Evolutionary conservation across 2,329 filamentous ascomycete genomes (phyloP), one percentile per base, ranked within the genome.

Genomic region (Curvularia sp.): DNA sequence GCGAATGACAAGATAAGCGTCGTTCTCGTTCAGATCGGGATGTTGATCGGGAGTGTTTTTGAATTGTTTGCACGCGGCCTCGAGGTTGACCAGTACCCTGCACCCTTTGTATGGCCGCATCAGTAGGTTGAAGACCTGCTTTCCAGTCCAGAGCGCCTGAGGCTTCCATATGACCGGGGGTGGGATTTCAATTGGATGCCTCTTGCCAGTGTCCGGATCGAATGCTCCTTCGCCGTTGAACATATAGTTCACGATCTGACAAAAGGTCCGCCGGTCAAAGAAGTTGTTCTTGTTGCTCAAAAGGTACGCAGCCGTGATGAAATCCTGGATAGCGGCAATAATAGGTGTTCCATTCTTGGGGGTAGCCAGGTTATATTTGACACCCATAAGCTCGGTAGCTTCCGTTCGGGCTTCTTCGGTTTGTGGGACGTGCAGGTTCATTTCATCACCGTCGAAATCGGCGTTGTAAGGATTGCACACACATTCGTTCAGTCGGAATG

Each of bases 291-390:
- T 98, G 77, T 89, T 91, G 69, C 92, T 97, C 25, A 98, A 82
- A 3, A 98, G 80, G 73, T 93, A 99, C 0, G 95, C 91, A 3
- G 93, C 93, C 25, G 94, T 98, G 69, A 99, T 98, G 80, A 99
- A 99, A 83, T 99, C 95, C 73, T 99, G 95, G 28, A 96, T 99
- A n/a, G 95, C 94, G 18, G 93, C 93, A 80, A 99, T 98, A 69
- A 99, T 96, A 1, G 95, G 95, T 68, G 97, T 94, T 74, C 95
- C 95, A 79, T 98, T 98, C 78, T 97, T 97, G 0, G 95, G 95
- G 0, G 95, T 99, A 3, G 90, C 90, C 57, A 99, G 79, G 75
- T 99, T 99, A 82, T 98, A 88, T 79, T 97, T 97, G 55, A 99
- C 93, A 41, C 95, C 95, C 95, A 99, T 99, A 47, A 99, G 81